Percentiles rank a stretch among this genome's conserved stretches.
phyloP scores from a whole-genome alignment of 1,284 basidiomycete species.

The Coniferiporia weirii region DNA sequence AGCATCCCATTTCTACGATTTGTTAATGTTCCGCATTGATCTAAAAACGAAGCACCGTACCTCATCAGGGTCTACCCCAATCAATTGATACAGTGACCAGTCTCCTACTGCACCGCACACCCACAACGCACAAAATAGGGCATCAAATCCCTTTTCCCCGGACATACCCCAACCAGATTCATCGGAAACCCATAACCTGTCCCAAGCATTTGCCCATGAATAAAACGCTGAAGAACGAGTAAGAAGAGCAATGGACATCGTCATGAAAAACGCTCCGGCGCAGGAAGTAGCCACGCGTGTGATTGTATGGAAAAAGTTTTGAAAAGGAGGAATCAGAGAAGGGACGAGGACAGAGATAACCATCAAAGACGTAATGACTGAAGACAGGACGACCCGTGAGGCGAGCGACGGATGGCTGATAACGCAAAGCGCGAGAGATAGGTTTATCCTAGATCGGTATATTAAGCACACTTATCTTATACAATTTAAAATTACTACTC shows the following conservation, averaged over 20 bases:
- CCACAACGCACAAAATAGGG: conserved; percentile 50
- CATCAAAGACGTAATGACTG: conserved; percentile 39
- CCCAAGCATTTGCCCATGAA: conserved; percentile 58
- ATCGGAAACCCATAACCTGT: conserved; percentile 47
- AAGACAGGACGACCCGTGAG: conserved; percentile 46
- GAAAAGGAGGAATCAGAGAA: conserved; percentile 23
- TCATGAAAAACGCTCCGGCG: conserved; percentile 52
- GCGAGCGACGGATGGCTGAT: conserved; percentile 57
- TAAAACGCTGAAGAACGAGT: conserved; percentile 32
- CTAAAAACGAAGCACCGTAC: conserved; percentile 29
- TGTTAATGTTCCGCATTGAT: neutral
- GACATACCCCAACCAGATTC: conserved; percentile 46
- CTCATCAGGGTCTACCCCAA: conserved; percentile 64
- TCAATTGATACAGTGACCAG: conserved; percentile 30
- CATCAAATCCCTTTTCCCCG: conserved; percentile 53
- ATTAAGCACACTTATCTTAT: conserved; percentile 2
- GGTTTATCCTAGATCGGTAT: conserved; percentile 34
- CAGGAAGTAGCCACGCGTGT: conserved; percentile 48
- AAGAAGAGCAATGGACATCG: conserved; percentile 50
- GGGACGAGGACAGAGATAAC: conserved; percentile 41
- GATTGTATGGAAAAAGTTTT: conserved; percentile 38
- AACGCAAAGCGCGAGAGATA: conserved; percentile 48
- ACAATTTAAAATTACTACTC: conserved; percentile 21
- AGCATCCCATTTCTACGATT: conserved; percentile 57
- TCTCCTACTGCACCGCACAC: conserved; percentile 32